Conservation (phyloP, 129 eudicot species). For the Tanacetum coccineum region DNA sequence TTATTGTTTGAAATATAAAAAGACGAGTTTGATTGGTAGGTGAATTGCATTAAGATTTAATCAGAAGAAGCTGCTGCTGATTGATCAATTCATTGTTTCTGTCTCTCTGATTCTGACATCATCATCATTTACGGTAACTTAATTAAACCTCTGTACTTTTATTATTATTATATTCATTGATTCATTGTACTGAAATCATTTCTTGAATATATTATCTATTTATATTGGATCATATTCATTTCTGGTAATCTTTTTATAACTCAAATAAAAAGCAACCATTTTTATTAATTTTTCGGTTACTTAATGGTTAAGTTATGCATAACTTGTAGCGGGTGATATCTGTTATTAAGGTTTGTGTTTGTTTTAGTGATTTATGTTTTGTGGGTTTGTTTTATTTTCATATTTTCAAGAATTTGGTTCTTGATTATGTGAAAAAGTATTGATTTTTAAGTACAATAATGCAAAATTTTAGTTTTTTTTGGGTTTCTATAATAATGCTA, state of each 20-base stretch:
- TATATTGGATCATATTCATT: conserved; percentile 24
- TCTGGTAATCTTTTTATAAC: conserved; percentile 11
- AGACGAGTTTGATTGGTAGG: conserved; percentile 13
- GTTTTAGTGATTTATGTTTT: no score
- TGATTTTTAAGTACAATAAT: no score
- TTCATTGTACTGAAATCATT: conserved; percentile 21
- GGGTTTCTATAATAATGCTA: no score
- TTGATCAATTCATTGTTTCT: conserved; percentile 14
- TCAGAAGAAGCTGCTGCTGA: conserved; percentile 20
- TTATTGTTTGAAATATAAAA: background rate
- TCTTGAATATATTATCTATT: background rate
- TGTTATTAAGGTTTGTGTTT: conserved; percentile 1
- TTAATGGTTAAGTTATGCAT: conserved; percentile 24
- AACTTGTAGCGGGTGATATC: conserved; percentile 4
- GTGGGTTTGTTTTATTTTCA: background rate
- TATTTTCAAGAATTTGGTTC: background rate
- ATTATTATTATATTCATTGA: no score
- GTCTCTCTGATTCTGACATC: conserved; percentile 24
- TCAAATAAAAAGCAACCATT: conserved; percentile 5
- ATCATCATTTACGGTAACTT: conserved; percentile 5
- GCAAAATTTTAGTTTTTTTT: no score
- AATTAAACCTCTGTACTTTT: conserved; percentile 8
- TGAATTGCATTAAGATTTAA: conserved; percentile 36
- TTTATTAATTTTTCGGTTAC: conserved; percentile 6
- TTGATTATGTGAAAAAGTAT: no score